Conservation (phyloP, 192 early-diverging fungal species). For the Glomus cerebriforme region DNA sequence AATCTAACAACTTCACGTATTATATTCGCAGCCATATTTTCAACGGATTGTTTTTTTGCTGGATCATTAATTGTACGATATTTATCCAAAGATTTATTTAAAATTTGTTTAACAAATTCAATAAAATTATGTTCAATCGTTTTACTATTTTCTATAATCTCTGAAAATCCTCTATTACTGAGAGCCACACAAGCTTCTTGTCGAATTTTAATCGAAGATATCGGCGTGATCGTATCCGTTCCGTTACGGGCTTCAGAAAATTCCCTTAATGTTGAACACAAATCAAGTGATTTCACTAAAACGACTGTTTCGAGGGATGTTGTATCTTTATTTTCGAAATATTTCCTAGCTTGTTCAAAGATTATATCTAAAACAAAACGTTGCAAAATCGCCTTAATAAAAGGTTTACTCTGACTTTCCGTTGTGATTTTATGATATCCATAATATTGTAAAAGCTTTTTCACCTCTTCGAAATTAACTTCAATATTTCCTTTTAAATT, state of each 20-base stretch:
- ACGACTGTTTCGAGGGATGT: neutral
- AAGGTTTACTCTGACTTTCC: too few relatives aligned
- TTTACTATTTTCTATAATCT: neutral
- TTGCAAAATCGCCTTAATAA: neutral
- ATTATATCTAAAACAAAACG: neutral
- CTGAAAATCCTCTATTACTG: neutral
- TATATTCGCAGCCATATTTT: neutral
- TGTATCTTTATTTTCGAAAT: neutral
- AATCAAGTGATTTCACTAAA: too few relatives aligned
- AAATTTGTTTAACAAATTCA: neutral
- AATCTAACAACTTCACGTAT: neutral
- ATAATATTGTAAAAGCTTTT: neutral
- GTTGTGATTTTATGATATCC: neutral
- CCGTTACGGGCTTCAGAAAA: neutral
- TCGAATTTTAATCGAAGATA: neutral
- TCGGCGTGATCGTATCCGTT: neutral
- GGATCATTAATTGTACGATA: neutral
- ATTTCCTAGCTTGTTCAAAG: neutral
- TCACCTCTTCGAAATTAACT: neutral
- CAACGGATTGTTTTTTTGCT: neutral
- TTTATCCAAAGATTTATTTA: neutral
- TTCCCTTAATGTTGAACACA: neutral
- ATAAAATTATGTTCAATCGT: neutral
- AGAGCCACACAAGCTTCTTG: neutral
- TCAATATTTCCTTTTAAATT: neutral